These are phyloP conservation scores for Leavenworthia alabamica DNA, from an alignment of 345 rosid species.

Conservation along the genomic window DNA sequence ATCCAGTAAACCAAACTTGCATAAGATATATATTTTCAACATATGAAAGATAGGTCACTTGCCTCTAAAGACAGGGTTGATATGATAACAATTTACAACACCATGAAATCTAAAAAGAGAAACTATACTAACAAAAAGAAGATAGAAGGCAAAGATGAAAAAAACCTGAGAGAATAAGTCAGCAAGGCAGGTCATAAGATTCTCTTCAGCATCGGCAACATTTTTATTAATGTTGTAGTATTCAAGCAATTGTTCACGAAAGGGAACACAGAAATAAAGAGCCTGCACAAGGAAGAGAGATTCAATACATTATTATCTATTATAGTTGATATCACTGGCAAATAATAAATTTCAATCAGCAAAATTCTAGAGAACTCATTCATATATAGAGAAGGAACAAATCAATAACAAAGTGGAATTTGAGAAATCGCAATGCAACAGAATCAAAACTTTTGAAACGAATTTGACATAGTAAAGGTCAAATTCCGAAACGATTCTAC, in stretches of 20 bases:
- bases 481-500: background rate
- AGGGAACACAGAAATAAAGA: slow-evolving; percentile 93
- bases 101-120: background rate
- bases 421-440: background rate
- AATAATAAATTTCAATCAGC: background rate
- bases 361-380: background rate
- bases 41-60: background rate
- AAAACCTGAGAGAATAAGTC: slow-evolving; percentile 90
- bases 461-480: background rate
- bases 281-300: slow-evolving; percentile 50
- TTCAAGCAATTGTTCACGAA: slow-evolving; percentile 98
- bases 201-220: slow-evolving; percentile 77
- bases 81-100: background rate
- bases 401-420: background rate
- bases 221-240: slow-evolving; percentile 71
- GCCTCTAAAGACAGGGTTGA: slow-evolving; percentile 6
- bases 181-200: slow-evolving; percentile 92
- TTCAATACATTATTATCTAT: background rate
- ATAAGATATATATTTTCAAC: background rate
- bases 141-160: background rate
- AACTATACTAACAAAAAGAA: background rate
- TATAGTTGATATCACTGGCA: background rate
- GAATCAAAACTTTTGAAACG: background rate
- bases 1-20: background rate
- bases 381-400: background rate